These are phyloP conservation scores for Gamarada debralockiae DNA, from an alignment of 495 filamentous ascomycete species.

Conservation along the genomic window DNA sequence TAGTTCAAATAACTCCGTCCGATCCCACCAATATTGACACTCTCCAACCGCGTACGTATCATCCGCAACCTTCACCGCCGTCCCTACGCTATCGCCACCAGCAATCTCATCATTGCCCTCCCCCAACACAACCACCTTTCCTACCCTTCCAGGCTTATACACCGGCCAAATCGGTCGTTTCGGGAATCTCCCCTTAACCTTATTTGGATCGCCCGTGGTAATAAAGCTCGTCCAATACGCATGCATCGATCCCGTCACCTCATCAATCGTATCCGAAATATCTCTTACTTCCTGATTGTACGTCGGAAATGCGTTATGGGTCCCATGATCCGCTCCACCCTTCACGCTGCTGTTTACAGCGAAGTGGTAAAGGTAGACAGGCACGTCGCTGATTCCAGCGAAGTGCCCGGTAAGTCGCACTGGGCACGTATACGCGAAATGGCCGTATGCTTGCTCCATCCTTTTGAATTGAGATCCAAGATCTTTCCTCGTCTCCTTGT, in stretches of 20 bases:
- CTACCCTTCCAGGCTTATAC: not conserved
- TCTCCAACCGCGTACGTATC: slow-evolving; percentile 43
- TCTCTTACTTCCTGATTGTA: slow-evolving; percentile 41
- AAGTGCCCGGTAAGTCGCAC: slow-evolving; percentile 58
- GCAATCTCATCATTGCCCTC: slow-evolving; percentile 57
- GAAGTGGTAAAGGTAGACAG: slow-evolving; percentile 58
- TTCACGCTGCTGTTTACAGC: slow-evolving; percentile 43
- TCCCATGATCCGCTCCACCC: slow-evolving; percentile 55
- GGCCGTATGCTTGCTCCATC: slow-evolving; percentile 57
- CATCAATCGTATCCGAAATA: slow-evolving; percentile 38
- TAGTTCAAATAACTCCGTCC: slow-evolving; percentile 11
- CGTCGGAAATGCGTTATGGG: slow-evolving; percentile 53
- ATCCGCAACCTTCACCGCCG: slow-evolving; percentile 38
- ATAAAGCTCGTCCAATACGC: slow-evolving; percentile 55
- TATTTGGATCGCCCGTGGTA: slow-evolving; percentile 47
- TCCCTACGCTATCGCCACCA: slow-evolving; percentile 36
- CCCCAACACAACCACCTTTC: slow-evolving; percentile 49
- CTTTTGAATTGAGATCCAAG: slow-evolving; percentile 54
- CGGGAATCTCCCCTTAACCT: slow-evolving; percentile 13
- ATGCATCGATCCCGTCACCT: slow-evolving; percentile 49
- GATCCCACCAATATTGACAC: slow-evolving; percentile 54
- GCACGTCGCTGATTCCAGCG: slow-evolving; percentile 32
- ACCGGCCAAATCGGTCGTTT: slow-evolving; percentile 17
- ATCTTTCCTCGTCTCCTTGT: slow-evolving; percentile 34
- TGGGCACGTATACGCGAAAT: slow-evolving; percentile 65